Percentiles rank a stretch among this genome's conserved stretches.
These are phyloP conservation scores for Furcasterigmium sp. DNA, from an alignment of 2,329 filamentous ascomycete genomes.

Conservation along the genomic window DNA sequence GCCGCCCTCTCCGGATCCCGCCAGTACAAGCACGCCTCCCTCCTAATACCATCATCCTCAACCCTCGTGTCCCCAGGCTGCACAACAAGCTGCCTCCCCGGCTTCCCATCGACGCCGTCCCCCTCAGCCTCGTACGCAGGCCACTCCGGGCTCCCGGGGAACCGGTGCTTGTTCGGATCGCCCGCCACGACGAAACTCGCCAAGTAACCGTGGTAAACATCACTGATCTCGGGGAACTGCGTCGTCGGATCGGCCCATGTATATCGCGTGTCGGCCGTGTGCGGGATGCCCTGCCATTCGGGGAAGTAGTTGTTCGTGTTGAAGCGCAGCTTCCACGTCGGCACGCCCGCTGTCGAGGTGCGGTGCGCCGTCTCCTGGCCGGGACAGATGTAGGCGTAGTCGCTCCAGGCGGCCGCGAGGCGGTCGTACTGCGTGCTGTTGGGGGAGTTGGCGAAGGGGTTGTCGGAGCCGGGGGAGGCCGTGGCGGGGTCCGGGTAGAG, in stretches of 20 bases:
- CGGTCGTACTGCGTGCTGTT: constrained; percentile 39
- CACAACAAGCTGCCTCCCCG: constrained; percentile 24
- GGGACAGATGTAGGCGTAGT: constrained; percentile 38
- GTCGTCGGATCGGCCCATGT: constrained; percentile 28
- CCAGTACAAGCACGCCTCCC: constrained; percentile 27
- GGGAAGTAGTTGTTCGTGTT: constrained; percentile 28
- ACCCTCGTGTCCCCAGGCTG: constrained; percentile 22
- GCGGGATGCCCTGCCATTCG: constrained; percentile 29
- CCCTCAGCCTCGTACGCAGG: constrained; percentile 18
- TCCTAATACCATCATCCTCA: constrained; percentile 25
- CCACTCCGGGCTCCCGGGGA: constrained; percentile 13
- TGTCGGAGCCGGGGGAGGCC: too few relatives aligned
- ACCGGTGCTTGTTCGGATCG: constrained; percentile 24
- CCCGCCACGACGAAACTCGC: constrained; percentile 29
- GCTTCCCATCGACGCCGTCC: constrained; percentile 16
- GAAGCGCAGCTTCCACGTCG: constrained; percentile 32
- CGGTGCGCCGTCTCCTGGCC: constrained; percentile 37
- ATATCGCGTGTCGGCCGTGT: constrained; percentile 27
- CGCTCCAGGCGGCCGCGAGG: constrained; percentile 35
- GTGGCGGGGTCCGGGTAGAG: constrained; percentile 30
- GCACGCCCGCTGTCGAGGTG: constrained; percentile 8
- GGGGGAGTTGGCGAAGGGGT: constrained; percentile 29
- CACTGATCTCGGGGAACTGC: constrained; percentile 29
- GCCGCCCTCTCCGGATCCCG: constrained; percentile 25
- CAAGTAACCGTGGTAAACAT: constrained; percentile 27